These are phyloP conservation scores for Tolypocladium album DNA, from an alignment of 2,329 filamentous ascomycete species.

Conservation along the genomic window DNA sequence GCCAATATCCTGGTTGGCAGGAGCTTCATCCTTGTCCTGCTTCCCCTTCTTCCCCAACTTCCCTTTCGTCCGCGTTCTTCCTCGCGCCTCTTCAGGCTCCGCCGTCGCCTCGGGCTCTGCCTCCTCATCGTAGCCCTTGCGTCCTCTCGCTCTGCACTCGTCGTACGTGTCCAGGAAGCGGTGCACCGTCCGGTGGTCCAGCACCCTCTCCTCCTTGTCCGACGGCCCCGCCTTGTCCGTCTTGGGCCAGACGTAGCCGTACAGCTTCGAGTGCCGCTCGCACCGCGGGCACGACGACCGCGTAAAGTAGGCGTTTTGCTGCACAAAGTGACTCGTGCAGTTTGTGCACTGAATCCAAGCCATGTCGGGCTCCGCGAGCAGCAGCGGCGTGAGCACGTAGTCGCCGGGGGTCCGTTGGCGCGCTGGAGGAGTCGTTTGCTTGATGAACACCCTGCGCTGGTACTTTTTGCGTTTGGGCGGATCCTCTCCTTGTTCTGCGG, in stretches of 20 bases:
- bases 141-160: conserved; percentile 45
- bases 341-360: conserved; percentile 86
- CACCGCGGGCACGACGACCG: conserved; percentile 81
- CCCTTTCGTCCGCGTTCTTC: conserved; percentile 1
- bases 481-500: conserved; percentile 3
- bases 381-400: conserved; percentile 69
- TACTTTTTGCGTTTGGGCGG: conserved; percentile 21
- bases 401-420: conserved; percentile 54
- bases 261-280: conserved; percentile 90
- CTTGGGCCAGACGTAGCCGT: conserved; percentile 93
- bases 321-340: conserved; percentile 74
- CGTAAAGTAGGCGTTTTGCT: conserved; percentile 79
- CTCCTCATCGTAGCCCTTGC: conserved; percentile 17
- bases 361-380: conserved; percentile 64
- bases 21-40: background rate
- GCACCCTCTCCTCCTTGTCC: conserved; percentile 61
- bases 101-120: conserved; percentile 15
- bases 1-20: conserved; percentile 1
- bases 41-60: conserved; percentile 1
- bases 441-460: conserved; percentile 21
- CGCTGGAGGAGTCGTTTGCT: conserved; percentile 20
- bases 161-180: conserved; percentile 68
- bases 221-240: conserved; percentile 67
- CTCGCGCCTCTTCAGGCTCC: conserved; percentile 6
- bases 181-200: conserved; percentile 82